These are phyloP conservation scores for Clavaria fumosa DNA, from an alignment of 768 basidiomycete species.

Conservation along the genomic window DNA sequence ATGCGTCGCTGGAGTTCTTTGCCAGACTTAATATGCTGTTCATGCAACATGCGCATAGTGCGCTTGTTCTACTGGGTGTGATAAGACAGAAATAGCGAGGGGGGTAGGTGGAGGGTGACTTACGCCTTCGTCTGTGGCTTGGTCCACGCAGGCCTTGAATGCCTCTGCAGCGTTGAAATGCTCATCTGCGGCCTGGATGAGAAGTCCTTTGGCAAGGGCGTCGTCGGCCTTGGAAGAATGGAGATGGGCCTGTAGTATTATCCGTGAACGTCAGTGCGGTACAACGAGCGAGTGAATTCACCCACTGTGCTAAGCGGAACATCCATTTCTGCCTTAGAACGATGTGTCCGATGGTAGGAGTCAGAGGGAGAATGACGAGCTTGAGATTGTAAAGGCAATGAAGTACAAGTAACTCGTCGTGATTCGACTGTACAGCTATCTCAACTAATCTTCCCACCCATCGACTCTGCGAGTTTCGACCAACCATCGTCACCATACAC, in stretches of 20 bases:
- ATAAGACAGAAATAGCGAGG: slow-evolving; percentile 7
- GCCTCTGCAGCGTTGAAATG: slow-evolving; percentile 65
- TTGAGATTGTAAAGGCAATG: too few relatives aligned
- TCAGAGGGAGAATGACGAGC: too few relatives aligned
- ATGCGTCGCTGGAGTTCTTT: slow-evolving; percentile 63
- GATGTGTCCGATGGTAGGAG: too few relatives aligned
- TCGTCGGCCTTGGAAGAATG: slow-evolving; percentile 75
- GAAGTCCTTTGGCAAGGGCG: slow-evolving; percentile 43
- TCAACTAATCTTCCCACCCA: too few relatives aligned
- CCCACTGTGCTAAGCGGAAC: slow-evolving; percentile 39
- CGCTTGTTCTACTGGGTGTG: slow-evolving; percentile 46
- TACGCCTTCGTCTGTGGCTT: slow-evolving; percentile 61
- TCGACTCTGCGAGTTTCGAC: too few relatives aligned
- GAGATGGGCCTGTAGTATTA: slow-evolving; percentile 67
- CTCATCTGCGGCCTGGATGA: slow-evolving; percentile 59
- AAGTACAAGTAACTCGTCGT: too few relatives aligned
- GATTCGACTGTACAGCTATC: too few relatives aligned
- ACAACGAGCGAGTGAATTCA: slow-evolving; percentile 2
- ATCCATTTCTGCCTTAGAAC: too few relatives aligned
- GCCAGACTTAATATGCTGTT: slow-evolving; percentile 54
- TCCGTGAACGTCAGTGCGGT: too few relatives aligned
- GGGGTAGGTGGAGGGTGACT: slow-evolving; percentile 11
- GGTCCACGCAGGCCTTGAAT: slow-evolving; percentile 57
- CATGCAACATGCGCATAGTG: slow-evolving; percentile 59
- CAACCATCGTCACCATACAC: too few relatives aligned